Evolutionary conservation across 176 grass and related monocot genomes (phyloP).

Genomic region (sorghum (Sorghum bicolor)): DNA sequence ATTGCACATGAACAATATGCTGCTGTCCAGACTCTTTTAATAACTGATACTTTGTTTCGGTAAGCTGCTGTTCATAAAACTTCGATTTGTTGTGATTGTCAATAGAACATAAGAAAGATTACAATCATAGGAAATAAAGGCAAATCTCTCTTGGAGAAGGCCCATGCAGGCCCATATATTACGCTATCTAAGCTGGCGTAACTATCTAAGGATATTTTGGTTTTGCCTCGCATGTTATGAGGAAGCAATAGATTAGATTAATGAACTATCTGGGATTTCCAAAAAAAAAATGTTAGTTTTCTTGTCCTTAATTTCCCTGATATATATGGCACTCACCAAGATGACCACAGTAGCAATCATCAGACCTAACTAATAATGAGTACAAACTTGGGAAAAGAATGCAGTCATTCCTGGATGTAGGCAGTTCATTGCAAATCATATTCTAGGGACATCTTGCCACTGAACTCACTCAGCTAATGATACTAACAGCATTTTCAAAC

Average conservation of each 20-base stretch:
- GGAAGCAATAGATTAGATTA: background rate
- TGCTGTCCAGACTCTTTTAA: conserved; percentile 87
- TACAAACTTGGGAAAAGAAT: background rate
- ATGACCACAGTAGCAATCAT: background rate
- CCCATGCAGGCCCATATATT: background rate
- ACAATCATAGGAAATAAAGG: background rate
- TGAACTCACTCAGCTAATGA: background rate
- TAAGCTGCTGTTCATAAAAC: conserved; percentile 31
- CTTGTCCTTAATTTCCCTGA: background rate
- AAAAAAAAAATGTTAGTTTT: background rate
- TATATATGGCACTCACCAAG: background rate
- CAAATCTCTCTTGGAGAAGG: background rate
- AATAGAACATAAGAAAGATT: background rate
- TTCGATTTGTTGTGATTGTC: background rate
- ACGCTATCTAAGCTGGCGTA: background rate
- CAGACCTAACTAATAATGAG: background rate
- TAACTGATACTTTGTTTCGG: conserved; percentile 90
- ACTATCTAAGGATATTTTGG: background rate
- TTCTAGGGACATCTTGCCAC: background rate
- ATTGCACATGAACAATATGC: conserved; percentile 62
- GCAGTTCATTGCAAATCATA: background rate
- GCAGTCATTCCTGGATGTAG: background rate
- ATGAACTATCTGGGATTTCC: background rate
- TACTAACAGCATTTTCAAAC: background rate
- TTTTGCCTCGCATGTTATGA: background rate